Conservation (phyloP, 257 asterid genomes). For the Knoxia roxburghii region DNA sequence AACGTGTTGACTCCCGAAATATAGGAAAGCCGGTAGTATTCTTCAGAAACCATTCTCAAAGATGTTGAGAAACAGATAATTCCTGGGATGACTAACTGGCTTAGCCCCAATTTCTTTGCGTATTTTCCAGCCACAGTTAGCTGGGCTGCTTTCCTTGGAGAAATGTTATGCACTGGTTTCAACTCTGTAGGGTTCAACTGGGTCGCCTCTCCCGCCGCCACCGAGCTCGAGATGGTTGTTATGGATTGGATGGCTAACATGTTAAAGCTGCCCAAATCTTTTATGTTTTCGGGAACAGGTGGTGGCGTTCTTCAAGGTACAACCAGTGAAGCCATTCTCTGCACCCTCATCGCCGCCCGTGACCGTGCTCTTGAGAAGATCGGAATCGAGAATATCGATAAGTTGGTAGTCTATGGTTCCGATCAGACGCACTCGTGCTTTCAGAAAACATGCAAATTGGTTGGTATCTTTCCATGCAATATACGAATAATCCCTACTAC, state of each 20-base stretch:
- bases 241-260: slow-evolving; percentile 78
- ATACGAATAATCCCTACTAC: slow-evolving; percentile 47
- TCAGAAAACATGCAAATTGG: slow-evolving; percentile 63
- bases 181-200: slow-evolving; percentile 77
- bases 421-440: slow-evolving; percentile 71
- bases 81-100: slow-evolving; percentile 80
- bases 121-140: slow-evolving; percentile 69
- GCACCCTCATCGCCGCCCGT: slow-evolving; percentile 61
- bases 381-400: slow-evolving; percentile 42
- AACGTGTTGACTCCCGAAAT: too few relatives aligned
- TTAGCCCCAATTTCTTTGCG: slow-evolving; percentile 69
- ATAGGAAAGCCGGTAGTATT: too few relatives aligned
- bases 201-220: slow-evolving; percentile 85
- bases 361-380: slow-evolving; percentile 40
- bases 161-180: slow-evolving; percentile 62
- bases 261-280: slow-evolving; percentile 54
- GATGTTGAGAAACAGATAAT: slow-evolving; percentile 59
- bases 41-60: slow-evolving; percentile 36
- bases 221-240: slow-evolving; percentile 77
- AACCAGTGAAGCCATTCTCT: slow-evolving; percentile 60
- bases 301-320: slow-evolving; percentile 83
- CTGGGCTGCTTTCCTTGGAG: slow-evolving; percentile 70
- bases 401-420: slow-evolving; percentile 60
- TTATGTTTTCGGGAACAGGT: slow-evolving; percentile 67
- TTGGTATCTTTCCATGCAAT: slow-evolving; percentile 51